Evolutionary conservation across 805 yeast species (phyloP).

Genomic region (Myxozyma neotropica): DNA sequence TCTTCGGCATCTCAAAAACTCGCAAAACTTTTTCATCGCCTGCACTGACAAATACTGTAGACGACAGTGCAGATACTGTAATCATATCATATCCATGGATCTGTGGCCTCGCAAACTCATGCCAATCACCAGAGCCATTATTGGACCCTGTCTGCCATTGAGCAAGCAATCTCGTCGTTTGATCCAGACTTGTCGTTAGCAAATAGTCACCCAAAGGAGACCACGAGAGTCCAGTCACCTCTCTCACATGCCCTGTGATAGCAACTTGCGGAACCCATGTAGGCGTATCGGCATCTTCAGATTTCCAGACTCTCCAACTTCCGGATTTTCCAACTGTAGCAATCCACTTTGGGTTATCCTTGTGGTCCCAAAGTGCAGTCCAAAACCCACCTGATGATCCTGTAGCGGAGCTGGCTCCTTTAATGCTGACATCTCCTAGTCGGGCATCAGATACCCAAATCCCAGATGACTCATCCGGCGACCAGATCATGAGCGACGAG

Average conservation of each 20-base stretch:
- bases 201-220: constrained; percentile 43
- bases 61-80: constrained; percentile 63
- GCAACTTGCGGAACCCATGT: constrained; percentile 50
- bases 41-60: constrained; percentile 77
- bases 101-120: constrained; percentile 94
- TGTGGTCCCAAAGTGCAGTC: constrained; percentile 63
- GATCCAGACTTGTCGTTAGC: constrained; percentile 62
- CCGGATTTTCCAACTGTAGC: constrained; percentile 91
- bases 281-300: constrained; percentile 45
- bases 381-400: constrained; percentile 85
- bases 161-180: constrained; percentile 84
- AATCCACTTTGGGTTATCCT: constrained; percentile 49
- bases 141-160: constrained; percentile 52
- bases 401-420: constrained; percentile 98
- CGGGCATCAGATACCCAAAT: constrained; percentile 84
- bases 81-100: constrained; percentile 98
- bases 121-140: constrained; percentile 57
- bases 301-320: constrained; percentile 77
- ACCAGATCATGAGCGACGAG: constrained; percentile 91
- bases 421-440: constrained; percentile 88
- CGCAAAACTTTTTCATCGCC: constrained; percentile 95
- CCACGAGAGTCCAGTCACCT: constrained; percentile 78
- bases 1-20: constrained; percentile 83
- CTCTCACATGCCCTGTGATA: constrained; percentile 73
- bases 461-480: constrained; percentile 81